phyloP scores from a whole-genome alignment of 2,329 filamentous ascomycete genomes.

The Fusarium austroafricanum region DNA sequence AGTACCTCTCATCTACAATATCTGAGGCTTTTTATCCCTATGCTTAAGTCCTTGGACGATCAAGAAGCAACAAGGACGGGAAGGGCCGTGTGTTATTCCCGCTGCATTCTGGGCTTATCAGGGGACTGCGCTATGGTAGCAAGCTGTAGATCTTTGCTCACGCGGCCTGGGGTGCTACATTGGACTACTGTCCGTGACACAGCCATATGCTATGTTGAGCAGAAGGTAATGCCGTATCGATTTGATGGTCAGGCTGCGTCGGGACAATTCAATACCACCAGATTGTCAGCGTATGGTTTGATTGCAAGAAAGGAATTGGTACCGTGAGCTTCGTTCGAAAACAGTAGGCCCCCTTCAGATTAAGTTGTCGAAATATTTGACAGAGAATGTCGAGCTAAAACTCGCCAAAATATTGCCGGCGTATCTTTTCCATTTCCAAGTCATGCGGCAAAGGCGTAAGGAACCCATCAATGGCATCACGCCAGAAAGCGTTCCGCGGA shows the following conservation, averaged over 20 bases:
- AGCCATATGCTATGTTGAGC: too few relatives aligned
- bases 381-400: constrained; percentile 1
- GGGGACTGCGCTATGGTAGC: too few relatives aligned
- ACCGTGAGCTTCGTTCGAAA: neutral
- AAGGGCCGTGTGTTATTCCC: too few relatives aligned
- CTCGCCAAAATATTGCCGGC: constrained; percentile 29
- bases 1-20: too few relatives aligned
- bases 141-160: too few relatives aligned
- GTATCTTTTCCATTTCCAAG: constrained; percentile 37
- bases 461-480: constrained; percentile 33
- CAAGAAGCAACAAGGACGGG: too few relatives aligned
- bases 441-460: constrained; percentile 21
- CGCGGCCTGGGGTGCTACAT: too few relatives aligned
- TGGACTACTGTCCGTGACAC: too few relatives aligned
- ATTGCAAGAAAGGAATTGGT: constrained; percentile 30
- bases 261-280: constrained; percentile 47
- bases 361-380: neutral
- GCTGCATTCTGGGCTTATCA: too few relatives aligned
- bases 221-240: too few relatives aligned
- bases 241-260: neutral
- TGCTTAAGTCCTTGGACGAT: too few relatives aligned
- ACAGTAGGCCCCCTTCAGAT: neutral
- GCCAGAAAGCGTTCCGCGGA: constrained; percentile 36
- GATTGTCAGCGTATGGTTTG: constrained; percentile 53
- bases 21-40: too few relatives aligned